phyloP scores from a whole-genome alignment of 768 basidiomycete species.

The Lentinula lateritia region DNA sequence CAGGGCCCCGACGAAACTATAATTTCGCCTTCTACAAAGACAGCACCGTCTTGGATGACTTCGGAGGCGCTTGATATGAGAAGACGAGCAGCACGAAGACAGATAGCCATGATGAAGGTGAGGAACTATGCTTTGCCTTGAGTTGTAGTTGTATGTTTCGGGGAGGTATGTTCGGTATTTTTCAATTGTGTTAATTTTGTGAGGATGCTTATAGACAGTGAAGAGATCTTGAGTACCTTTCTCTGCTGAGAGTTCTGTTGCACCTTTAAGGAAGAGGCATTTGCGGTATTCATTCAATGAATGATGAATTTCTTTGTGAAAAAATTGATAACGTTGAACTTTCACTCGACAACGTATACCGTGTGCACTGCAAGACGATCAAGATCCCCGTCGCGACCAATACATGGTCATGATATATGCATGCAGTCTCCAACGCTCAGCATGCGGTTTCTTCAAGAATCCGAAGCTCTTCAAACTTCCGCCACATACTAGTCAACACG shows the following conservation, averaged over 20 bases:
- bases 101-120: not conserved
- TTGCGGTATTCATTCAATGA: not conserved
- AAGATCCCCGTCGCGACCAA: not conserved
- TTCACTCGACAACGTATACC: not conserved
- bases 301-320: not conserved
- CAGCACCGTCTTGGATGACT: conserved; percentile 3
- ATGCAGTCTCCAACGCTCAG: not conserved
- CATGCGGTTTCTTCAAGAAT: not conserved
- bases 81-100: not conserved
- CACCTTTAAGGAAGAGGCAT: not conserved
- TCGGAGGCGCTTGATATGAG: not conserved
- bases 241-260: not conserved
- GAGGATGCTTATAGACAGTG: not conserved
- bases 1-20: conserved; percentile 1
- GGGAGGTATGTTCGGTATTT: conserved; percentile 3
- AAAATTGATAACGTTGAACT: not conserved
- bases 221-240: not conserved
- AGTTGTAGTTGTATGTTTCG: not conserved
- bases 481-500: no score
- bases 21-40: not conserved
- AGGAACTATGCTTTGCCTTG: not conserved
- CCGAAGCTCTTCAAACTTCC: not conserved
- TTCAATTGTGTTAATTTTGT: not conserved
- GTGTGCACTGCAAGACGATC: not conserved
- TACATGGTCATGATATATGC: not conserved